Conservation (phyloP, 192 early-diverging fungal genomes). For the Phycomyces nitens region DNA sequence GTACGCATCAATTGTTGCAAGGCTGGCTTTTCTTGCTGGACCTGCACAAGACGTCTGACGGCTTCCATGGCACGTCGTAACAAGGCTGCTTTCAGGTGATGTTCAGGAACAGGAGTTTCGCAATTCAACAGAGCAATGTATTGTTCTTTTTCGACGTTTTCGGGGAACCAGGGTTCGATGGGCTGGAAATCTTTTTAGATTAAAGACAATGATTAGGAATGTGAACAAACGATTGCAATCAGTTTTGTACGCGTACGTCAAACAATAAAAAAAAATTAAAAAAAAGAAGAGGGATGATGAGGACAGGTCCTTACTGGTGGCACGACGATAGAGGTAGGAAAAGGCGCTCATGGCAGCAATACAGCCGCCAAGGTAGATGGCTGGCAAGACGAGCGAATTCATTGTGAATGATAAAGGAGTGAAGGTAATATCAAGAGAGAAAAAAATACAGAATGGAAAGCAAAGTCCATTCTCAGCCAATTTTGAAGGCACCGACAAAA, state of each 20-base stretch:
- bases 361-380: conserved; percentile 37
- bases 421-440: background rate
- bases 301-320: conserved; percentile 11
- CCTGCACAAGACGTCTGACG: conserved; percentile 66
- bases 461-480: too few species aligned
- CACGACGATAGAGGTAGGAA: conserved; percentile 34
- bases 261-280: too few species aligned
- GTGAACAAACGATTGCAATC: too few species aligned
- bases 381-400: conserved; percentile 33
- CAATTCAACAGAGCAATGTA: conserved; percentile 62
- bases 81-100: conserved; percentile 68
- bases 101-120: conserved; percentile 52
- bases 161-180: conserved; percentile 68
- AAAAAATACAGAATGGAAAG: too few species aligned
- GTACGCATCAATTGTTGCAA: conserved; percentile 70
- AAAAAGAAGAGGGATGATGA: too few species aligned
- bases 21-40: conserved; percentile 78
- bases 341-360: conserved; percentile 39
- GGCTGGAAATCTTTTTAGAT: conserved; percentile 29
- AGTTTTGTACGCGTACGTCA: too few species aligned
- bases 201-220: background rate
- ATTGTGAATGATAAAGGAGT: conserved; percentile 2
- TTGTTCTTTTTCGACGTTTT: conserved; percentile 56
- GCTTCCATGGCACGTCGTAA: conserved; percentile 79
- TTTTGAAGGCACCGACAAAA: too few species aligned